Evolutionary conservation across 148 eudicot genomes (phyloP), one percentile per base, ranked within the genome.

Genomic region (Cornus kousa): DNA sequence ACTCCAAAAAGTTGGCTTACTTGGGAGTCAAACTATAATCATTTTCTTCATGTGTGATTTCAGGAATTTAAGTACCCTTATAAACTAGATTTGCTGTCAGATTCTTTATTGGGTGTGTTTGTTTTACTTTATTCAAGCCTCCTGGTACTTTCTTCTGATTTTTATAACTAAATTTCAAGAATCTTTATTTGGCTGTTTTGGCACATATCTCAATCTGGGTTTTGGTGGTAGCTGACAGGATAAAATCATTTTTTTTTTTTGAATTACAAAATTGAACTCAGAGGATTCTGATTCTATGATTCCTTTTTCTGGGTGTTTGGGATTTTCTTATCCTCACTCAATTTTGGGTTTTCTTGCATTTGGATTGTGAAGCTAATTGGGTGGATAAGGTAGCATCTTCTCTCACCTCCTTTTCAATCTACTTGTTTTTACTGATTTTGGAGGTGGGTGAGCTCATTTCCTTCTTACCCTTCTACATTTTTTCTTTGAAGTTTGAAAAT

Each of bases 361-460:
- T 11, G 76, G 72, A 71, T 76, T 78, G 73, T 74, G 39, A 68
- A 72, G 74, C 37, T 82, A 55, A 74, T 70, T 84, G 76, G 75
- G 80, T 72, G 87, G 87, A 82, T 85, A 83, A 83, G 90, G 55
- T 74, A 77, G 78, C 77, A 80, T 80, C 80, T 80, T 80, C 75
- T 79, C 75, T 43, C 72, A 23, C 62, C 60, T 74, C 48, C 72
- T 77, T 69, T 57, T 71, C 59, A 70, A 77, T 78, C 87, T 62
- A 75, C 77, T 78, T 83, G 62, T 70, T 73, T 68, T 75, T 69
- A 17, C 67, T 80, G 71, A 55, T 28, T 62, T 76, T 64, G 19
- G 74, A 77, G 76, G 81, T 78, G 72, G 57, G 35, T 70, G 69
- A 55, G 46, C n/a, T 68, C 53, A 69, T 72, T 75, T 70, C 33